A percentile compares a stretch with the other conserved stretches of the same genome.
Evolutionary conservation across 2,329 filamentous ascomycete genomes (phyloP).

Genomic region (Penicillium aurantiogriseum): DNA sequence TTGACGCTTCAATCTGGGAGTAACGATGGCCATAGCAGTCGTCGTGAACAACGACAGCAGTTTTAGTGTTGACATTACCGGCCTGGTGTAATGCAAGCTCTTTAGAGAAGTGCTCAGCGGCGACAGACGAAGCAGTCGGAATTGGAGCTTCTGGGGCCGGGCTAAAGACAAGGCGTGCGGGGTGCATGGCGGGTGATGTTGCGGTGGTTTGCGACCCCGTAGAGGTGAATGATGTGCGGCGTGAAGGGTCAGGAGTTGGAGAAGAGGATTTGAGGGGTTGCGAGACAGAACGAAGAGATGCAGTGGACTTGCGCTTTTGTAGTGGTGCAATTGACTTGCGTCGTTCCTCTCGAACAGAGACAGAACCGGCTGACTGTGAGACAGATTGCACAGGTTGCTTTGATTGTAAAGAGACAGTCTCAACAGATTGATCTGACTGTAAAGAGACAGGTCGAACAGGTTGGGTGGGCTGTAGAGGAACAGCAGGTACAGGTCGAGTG

Average conservation of each 20-base stretch:
- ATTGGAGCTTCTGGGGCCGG: conserved; percentile 22
- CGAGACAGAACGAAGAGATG: conserved; percentile 38
- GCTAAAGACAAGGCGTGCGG: conserved; percentile 26
- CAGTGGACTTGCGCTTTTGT: conserved; percentile 40
- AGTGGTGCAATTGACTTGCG: conserved; percentile 36
- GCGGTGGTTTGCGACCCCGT: conserved; percentile 26
- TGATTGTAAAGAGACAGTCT: not conserved
- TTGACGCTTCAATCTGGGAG: conserved; percentile 74
- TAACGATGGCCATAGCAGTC: conserved; percentile 93
- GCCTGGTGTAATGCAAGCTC: conserved; percentile 66
- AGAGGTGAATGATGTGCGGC: conserved; percentile 35
- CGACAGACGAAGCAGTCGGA: conserved; percentile 57
- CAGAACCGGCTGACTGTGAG: conserved; percentile 23
- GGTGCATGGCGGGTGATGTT: conserved; percentile 27
- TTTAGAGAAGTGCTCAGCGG: conserved; percentile 65
- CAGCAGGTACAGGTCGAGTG: not conserved
- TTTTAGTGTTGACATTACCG: conserved; percentile 51
- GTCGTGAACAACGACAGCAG: conserved; percentile 85
- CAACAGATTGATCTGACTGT: not conserved
- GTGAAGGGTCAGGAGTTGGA: conserved; percentile 33
- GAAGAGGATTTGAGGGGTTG: conserved; percentile 29
- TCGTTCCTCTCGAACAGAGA: conserved; percentile 39
- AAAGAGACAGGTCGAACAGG: not conserved
- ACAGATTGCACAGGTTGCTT: conserved; percentile 15
- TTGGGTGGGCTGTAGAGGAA: not conserved